A percentile compares a stretch with the other conserved stretches of the same genome.
These are phyloP conservation scores for Starmera dryadoides DNA, from an alignment of 805 yeast species.

Conservation along the genomic window DNA sequence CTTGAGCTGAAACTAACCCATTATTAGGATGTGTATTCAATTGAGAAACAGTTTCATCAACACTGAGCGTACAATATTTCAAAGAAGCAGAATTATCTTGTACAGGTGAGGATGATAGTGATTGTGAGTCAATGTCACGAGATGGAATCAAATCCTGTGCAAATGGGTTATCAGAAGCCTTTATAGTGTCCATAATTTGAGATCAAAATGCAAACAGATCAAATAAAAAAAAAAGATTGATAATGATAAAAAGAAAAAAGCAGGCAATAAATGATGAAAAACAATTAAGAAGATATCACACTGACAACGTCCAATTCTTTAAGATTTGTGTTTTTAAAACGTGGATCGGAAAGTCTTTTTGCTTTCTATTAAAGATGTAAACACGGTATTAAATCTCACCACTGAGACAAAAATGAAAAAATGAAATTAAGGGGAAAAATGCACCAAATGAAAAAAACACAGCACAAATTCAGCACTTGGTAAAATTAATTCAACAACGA, in stretches of 20 bases:
- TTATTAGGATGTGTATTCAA: conserved; percentile 50
- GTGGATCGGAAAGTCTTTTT: too few relatives aligned
- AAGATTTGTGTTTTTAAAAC: too few relatives aligned
- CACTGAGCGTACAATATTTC: conserved; percentile 51
- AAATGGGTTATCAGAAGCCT: conserved; percentile 27
- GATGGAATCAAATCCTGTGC: conserved; percentile 11
- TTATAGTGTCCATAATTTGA: not conserved
- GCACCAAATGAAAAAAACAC: not conserved
- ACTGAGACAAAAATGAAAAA: not conserved
- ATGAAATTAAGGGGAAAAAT: not conserved
- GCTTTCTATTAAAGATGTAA: not conserved
- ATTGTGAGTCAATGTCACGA: conserved; percentile 6
- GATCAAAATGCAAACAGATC: too few relatives aligned
- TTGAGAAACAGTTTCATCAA: conserved; percentile 56
- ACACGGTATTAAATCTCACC: not conserved
- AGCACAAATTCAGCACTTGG: too few relatives aligned
- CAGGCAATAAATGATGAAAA: too few relatives aligned
- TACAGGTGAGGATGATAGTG: conserved; percentile 17
- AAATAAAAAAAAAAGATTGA: too few relatives aligned
- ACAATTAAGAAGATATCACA: too few relatives aligned
- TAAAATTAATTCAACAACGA: too few relatives aligned
- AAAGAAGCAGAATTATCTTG: conserved; percentile 50
- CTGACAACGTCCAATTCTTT: too few relatives aligned
- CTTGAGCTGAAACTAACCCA: conserved; percentile 68
- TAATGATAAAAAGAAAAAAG: too few relatives aligned